phyloP scores from a whole-genome alignment of 2,329 filamentous ascomycete genomes.

The Zymoseptoria crescenta region DNA sequence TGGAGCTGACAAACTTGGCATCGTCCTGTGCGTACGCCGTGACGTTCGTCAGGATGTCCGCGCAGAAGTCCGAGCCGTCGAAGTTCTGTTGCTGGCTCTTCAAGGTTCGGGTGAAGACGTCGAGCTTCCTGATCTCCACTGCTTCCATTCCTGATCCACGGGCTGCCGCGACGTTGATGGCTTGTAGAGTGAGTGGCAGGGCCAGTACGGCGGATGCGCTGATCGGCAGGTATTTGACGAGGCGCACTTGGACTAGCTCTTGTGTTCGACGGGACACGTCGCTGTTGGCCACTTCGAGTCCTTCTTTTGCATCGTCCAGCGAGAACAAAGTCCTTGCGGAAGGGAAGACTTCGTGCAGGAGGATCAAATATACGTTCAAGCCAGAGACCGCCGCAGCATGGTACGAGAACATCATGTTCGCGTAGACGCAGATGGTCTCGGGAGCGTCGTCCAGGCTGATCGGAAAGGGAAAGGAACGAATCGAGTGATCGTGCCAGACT shows the following conservation, averaged over 20 bases:
- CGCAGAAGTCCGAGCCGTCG: constrained; percentile 6
- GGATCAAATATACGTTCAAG: constrained; percentile 3
- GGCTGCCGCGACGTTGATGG: constrained; percentile 8
- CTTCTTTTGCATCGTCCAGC: not conserved
- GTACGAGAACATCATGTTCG: constrained; percentile 8
- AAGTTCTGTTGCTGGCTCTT: constrained; percentile 1
- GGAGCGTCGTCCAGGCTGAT: constrained; percentile 6
- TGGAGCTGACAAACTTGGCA: not conserved
- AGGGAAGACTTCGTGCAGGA: constrained; percentile 1
- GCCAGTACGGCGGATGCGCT: constrained; percentile 4
- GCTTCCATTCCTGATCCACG: not conserved
- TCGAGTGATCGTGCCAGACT: constrained; percentile 3
- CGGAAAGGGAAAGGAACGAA: constrained; percentile 3
- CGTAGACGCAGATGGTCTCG: constrained; percentile 5
- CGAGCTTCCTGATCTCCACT: constrained; percentile 5
- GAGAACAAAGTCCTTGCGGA: constrained; percentile 1
- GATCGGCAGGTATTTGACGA: constrained; percentile 7
- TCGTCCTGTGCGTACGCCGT: constrained; percentile 5
- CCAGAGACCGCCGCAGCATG: constrained; percentile 1
- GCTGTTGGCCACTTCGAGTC: not conserved
- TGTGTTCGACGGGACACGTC: constrained; percentile 3
- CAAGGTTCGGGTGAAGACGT: constrained; percentile 5
- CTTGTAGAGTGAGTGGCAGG: constrained; percentile 5
- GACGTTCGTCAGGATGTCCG: constrained; percentile 4
- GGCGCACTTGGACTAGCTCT: constrained; percentile 5